phyloP scores from a whole-genome alignment of 306 rosid genomes.

The Comarum palustre region DNA sequence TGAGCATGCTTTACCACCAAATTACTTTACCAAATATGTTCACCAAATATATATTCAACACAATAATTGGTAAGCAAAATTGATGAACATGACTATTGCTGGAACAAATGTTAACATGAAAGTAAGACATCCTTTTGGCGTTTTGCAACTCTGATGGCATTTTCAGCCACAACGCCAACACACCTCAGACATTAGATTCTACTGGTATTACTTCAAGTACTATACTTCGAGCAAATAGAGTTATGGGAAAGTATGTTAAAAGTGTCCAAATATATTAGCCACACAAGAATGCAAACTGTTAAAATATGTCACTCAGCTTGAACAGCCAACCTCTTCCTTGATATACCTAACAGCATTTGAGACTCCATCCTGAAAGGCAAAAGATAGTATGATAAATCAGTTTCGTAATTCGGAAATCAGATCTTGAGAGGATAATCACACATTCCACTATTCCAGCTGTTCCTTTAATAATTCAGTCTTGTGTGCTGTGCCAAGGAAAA shows the following conservation, averaged over 20 bases:
- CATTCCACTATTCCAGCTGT: not conserved
- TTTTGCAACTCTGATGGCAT: not conserved
- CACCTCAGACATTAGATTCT: not conserved
- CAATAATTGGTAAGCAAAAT: not conserved
- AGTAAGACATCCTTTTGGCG: not conserved
- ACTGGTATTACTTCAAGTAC: not conserved
- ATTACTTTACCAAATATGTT: no score
- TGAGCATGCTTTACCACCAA: not conserved
- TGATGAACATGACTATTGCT: not conserved
- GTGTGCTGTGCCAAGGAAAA: not conserved
- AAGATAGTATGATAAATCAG: slow-evolving; percentile 19
- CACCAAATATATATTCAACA: no score
- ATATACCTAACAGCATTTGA: slow-evolving; percentile 54
- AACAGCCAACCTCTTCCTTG: slow-evolving; percentile 48
- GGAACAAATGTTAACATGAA: not conserved
- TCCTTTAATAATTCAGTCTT: not conserved
- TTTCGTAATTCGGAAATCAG: not conserved
- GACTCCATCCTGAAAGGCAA: slow-evolving; percentile 63
- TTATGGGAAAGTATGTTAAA: not conserved
- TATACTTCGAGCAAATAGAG: not conserved
- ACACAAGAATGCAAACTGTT: not conserved
- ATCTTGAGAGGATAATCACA: not conserved
- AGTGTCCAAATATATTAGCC: not conserved
- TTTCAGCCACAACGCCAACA: not conserved
- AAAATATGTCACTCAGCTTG: not conserved